These are phyloP conservation scores for Lyophyllum decastes DNA, from an alignment of 768 basidiomycete species.

Conservation along the genomic window DNA sequence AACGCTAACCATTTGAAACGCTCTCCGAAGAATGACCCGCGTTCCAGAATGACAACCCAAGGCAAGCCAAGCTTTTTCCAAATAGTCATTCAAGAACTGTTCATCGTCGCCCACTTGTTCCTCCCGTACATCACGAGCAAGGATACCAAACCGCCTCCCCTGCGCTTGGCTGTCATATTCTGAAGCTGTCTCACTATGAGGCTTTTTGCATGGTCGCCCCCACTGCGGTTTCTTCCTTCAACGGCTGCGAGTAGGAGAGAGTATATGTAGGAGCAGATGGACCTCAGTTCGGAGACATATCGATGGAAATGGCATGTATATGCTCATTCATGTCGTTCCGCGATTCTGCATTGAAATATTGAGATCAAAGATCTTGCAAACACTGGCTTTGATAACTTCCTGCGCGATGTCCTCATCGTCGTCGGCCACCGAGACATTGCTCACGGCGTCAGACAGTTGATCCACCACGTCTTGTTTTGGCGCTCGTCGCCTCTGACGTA, in stretches of 20 bases:
- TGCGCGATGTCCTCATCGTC: conserved; percentile 16
- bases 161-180: conserved; percentile 54
- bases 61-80: conserved; percentile 55
- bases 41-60: conserved; percentile 43
- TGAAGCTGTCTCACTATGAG: conserved; percentile 54
- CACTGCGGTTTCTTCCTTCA: conserved; percentile 63
- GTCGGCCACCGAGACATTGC: conserved; percentile 17
- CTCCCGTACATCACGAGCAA: conserved; percentile 51
- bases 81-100: conserved; percentile 34
- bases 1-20: conserved; percentile 66
- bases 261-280: conserved; percentile 49
- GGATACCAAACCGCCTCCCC: conserved; percentile 54
- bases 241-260: conserved; percentile 42
- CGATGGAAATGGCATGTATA: conserved; percentile 31
- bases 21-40: conserved; percentile 48
- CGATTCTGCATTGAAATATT: conserved; percentile 22
- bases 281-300: conserved; percentile 49
- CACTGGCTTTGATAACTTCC: conserved; percentile 24
- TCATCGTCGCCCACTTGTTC: conserved; percentile 32
- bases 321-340: conserved; percentile 24
- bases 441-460: conserved; percentile 22
- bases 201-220: conserved; percentile 69
- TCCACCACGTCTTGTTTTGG: conserved; percentile 7
- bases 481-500: conserved; percentile 10
- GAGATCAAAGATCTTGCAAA: conserved; percentile 31